These are phyloP conservation scores for Haplosporangium sp. DNA, from an alignment of 371 early-diverging fungal species.

Conservation along the genomic window DNA sequence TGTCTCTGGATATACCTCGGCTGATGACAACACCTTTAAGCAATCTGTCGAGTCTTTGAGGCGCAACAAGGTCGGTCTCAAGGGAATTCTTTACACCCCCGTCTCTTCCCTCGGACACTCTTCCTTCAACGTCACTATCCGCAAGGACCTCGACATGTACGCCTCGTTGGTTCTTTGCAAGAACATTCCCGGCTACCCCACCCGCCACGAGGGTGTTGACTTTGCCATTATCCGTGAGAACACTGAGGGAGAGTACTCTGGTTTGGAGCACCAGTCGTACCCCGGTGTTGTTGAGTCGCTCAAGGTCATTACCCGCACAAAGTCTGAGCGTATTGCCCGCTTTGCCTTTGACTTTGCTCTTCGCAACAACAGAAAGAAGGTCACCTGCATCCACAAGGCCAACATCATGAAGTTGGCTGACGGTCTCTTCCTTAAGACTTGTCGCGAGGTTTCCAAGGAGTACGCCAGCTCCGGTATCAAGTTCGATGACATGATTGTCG, in stretches of 20 bases:
- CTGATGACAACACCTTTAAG: conserved; percentile 78
- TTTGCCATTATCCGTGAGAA: conserved; percentile 98
- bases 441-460: conserved; percentile 93
- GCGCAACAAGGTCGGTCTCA: conserved; percentile 95
- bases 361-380: conserved; percentile 95
- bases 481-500: conserved; percentile 98
- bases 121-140: conserved; percentile 94
- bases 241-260: conserved; percentile 99
- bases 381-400: conserved; percentile 98
- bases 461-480: conserved; percentile 89
- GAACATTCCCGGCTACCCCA: conserved; percentile 84
- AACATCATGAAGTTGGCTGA: conserved; percentile 99
- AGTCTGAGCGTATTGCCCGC: conserved; percentile 97
- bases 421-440: conserved; percentile 95
- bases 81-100: conserved; percentile 97
- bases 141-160: conserved; percentile 97
- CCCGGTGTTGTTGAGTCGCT: conserved; percentile 98
- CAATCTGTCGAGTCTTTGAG: conserved; percentile 90
- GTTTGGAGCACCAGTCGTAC: conserved; percentile 96
- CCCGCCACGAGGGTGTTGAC: conserved; percentile 92
- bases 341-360: conserved; percentile 98
- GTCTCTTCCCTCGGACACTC: conserved; percentile 85
- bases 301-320: conserved; percentile 93
- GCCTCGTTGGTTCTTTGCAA: conserved; percentile 89
- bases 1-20: conserved; percentile 87